phyloP scores from a whole-genome alignment of 495 filamentous ascomycete genomes.

The Lepraria neglecta region DNA sequence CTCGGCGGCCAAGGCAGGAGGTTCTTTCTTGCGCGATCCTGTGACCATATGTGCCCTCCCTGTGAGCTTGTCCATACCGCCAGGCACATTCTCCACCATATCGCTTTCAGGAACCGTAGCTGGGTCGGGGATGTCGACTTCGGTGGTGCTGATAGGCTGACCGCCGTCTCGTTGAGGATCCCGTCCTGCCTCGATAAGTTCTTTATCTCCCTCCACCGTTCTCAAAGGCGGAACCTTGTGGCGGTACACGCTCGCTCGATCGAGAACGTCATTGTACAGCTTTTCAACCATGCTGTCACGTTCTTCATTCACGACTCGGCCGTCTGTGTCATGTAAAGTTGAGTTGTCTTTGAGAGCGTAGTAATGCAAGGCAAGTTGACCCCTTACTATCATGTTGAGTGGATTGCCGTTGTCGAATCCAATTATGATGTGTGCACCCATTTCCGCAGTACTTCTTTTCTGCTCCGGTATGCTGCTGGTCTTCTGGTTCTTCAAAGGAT shows the following conservation, averaged over 20 bases:
- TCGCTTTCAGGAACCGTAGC: conserved; percentile 22
- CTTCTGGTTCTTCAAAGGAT: conserved; percentile 61
- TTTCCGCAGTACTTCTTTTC: conserved; percentile 74
- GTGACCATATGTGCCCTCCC: conserved; percentile 55
- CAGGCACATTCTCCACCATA: conserved; percentile 49
- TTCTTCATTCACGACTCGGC: conserved; percentile 68
- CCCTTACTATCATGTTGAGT: conserved; percentile 79
- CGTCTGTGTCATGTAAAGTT: conserved; percentile 84
- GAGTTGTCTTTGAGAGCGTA: conserved; percentile 78
- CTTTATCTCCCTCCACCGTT: conserved; percentile 77
- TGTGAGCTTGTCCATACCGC: conserved; percentile 52
- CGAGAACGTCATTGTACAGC: conserved; percentile 88
- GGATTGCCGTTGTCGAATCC: conserved; percentile 96
- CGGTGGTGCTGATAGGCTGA: conserved; percentile 35
- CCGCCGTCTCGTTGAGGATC: conserved; percentile 69
- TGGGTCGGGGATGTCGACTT: conserved; percentile 37
- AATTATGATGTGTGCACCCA: conserved; percentile 96
- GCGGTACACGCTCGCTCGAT: conserved; percentile 83
- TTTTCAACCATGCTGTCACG: conserved; percentile 79
- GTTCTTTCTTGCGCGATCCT: conserved; percentile 51
- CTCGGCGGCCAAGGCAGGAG: conserved; percentile 61
- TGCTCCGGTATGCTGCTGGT: conserved; percentile 41
- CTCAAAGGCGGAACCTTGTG: conserved; percentile 60
- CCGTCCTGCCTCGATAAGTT: conserved; percentile 73
- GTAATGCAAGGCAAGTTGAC: conserved; percentile 82